Evolutionary conservation across 352 stramenopile genomes (phyloP).

Genomic region (Pythium coloratum): DNA sequence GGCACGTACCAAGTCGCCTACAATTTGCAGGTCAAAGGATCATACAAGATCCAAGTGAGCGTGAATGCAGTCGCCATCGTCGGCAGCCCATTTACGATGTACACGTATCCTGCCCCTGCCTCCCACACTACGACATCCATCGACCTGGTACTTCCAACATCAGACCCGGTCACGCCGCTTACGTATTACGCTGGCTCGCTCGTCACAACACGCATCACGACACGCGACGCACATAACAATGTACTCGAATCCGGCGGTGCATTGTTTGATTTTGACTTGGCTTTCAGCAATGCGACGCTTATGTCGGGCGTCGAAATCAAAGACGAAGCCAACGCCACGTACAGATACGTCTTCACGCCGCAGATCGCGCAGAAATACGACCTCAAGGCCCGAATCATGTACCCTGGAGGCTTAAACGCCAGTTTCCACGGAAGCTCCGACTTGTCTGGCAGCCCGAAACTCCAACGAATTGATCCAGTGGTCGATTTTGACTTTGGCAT

Average conservation of each 20-base stretch:
- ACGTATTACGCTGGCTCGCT: constrained; percentile 39
- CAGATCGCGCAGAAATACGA: constrained; percentile 5
- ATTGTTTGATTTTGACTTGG: constrained; percentile 35
- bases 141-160: constrained; percentile 42
- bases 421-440: constrained; percentile 45
- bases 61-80: constrained; percentile 43
- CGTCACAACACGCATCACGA: constrained; percentile 43
- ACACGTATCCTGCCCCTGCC: constrained; percentile 46
- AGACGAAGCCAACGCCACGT: constrained; percentile 39
- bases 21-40: constrained; percentile 38
- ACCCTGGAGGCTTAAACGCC: constrained; percentile 56
- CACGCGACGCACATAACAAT: constrained; percentile 49
- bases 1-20: constrained; percentile 51
- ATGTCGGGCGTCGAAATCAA: constrained; percentile 30
- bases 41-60: constrained; percentile 45
- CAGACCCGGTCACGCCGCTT: constrained; percentile 11
- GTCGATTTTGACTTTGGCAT: constrained; percentile 58
- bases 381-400: constrained; percentile 30
- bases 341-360: constrained; percentile 25
- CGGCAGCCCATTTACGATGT: constrained; percentile 58
- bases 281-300: constrained; percentile 31
- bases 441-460: constrained; percentile 26
- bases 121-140: constrained; percentile 46
- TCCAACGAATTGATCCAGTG: constrained; percentile 35
- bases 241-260: constrained; percentile 52